Conservation (phyloP, 169 alveolate genomes). For the Eimeria acervulina region DNA sequence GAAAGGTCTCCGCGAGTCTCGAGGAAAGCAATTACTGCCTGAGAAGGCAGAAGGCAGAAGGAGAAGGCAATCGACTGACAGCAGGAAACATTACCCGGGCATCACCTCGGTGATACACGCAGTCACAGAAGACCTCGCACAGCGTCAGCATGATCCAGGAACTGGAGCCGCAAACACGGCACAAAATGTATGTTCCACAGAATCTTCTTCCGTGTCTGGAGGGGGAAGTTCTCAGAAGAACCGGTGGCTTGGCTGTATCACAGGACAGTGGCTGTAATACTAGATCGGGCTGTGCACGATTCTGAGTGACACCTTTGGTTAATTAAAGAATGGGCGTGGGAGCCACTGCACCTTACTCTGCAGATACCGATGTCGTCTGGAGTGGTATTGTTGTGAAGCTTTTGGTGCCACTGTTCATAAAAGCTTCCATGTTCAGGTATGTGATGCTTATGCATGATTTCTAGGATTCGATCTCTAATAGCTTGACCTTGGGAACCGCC, state of each 20-base stretch:
- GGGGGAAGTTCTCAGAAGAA: not conserved
- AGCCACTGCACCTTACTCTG: conserved; percentile 8
- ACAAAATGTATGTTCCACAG: not conserved
- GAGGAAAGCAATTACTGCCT: conserved; percentile 93
- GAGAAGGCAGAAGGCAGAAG: not conserved
- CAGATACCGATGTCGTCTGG: conserved; percentile 95
- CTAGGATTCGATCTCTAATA: conserved; percentile 94
- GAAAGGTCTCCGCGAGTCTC: conserved; percentile 90
- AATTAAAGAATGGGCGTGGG: not conserved
- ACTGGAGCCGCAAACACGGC: not conserved
- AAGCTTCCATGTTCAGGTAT: conserved; percentile 92
- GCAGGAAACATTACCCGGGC: not conserved
- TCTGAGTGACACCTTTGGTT: not conserved
- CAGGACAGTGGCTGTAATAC: conserved; percentile 1
- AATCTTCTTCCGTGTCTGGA: not conserved
- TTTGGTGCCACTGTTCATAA: conserved; percentile 97
- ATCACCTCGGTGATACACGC: not conserved
- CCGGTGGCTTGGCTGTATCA: not conserved
- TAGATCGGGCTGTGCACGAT: not conserved
- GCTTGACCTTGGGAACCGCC: conserved; percentile 96
- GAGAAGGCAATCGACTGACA: not conserved
- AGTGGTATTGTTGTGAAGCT: conserved; percentile 96
- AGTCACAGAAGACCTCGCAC: not conserved
- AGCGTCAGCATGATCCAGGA: not conserved
- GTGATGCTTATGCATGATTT: conserved; percentile 93